phyloP scores from a whole-genome alignment of 805 yeast genomes.

The Hanseniaspora meyeri region DNA sequence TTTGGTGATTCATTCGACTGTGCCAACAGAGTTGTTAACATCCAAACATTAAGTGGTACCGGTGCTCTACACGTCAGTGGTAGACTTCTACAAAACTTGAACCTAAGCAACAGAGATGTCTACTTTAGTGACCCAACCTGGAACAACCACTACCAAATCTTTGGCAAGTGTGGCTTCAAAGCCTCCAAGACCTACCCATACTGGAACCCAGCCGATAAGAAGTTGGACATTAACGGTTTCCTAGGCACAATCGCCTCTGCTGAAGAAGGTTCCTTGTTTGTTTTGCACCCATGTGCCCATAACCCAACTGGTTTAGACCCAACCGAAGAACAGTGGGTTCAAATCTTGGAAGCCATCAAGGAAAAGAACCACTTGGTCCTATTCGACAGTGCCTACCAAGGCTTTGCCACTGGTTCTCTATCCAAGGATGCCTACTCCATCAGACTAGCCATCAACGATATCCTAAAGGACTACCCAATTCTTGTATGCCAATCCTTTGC shows the following conservation, averaged over 20 bases:
- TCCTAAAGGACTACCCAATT: slow-evolving; percentile 42
- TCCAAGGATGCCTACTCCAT: slow-evolving; percentile 74
- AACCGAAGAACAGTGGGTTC: slow-evolving; percentile 63
- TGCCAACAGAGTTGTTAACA: slow-evolving; percentile 58
- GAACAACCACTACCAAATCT: slow-evolving; percentile 89
- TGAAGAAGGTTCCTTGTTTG: slow-evolving; percentile 61
- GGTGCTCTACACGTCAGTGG: slow-evolving; percentile 91
- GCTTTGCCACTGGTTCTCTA: slow-evolving; percentile 84
- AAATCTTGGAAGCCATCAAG: slow-evolving; percentile 51
- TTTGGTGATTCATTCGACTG: slow-evolving; percentile 46
- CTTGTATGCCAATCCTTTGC: slow-evolving; percentile 91
- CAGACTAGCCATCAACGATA: slow-evolving; percentile 40
- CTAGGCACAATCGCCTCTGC: slow-evolving; percentile 51
- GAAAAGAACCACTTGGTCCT: slow-evolving; percentile 58
- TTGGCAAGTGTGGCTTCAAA: slow-evolving; percentile 53
- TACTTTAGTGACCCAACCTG: slow-evolving; percentile 88
- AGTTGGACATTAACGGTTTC: slow-evolving; percentile 61
- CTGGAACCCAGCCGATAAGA: slow-evolving; percentile 64
- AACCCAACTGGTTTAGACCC: slow-evolving; percentile 98
- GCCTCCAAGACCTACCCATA: slow-evolving; percentile 61
- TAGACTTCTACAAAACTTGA: slow-evolving; percentile 23
- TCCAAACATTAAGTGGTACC: slow-evolving; percentile 89
- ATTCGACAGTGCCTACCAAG: slow-evolving; percentile 94
- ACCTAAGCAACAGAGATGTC: slow-evolving; percentile 32
- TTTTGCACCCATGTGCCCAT: slow-evolving; percentile 93